Evolutionary conservation across 2,329 filamentous ascomycete species (phyloP).

Genomic region (Ilyonectria mors-panacis): DNA sequence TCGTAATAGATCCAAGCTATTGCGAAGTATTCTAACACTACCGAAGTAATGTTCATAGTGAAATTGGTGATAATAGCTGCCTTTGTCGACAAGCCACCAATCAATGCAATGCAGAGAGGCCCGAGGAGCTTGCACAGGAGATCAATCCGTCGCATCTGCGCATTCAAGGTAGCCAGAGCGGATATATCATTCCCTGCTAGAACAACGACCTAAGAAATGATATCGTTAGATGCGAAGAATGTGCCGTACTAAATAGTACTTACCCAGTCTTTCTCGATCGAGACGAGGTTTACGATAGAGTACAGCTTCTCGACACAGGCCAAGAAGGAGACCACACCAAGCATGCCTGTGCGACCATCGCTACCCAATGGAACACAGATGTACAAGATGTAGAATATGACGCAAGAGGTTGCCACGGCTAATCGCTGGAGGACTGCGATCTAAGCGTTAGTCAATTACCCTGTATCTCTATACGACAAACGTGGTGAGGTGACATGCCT

Average conservation of each 20-base stretch:
- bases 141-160: constrained; percentile 72
- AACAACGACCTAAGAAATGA: constrained; percentile 37
- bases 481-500: constrained; percentile 25
- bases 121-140: constrained; percentile 71
- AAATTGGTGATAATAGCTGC: constrained; percentile 64
- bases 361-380: not conserved
- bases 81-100: constrained; percentile 62
- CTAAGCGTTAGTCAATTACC: not conserved
- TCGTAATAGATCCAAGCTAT: constrained; percentile 54
- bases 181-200: constrained; percentile 31
- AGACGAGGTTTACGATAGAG: constrained; percentile 73
- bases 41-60: constrained; percentile 62
- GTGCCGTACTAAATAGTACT: not conserved
- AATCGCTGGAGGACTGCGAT: constrained; percentile 52
- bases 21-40: constrained; percentile 65
- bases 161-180: constrained; percentile 58
- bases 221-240: not conserved
- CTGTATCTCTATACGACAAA: not conserved
- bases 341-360: constrained; percentile 37
- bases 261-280: constrained; percentile 80
- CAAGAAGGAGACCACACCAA: constrained; percentile 60
- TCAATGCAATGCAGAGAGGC: constrained; percentile 66
- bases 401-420: constrained; percentile 62
- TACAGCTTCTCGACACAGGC: constrained; percentile 78
- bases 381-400: constrained; percentile 55